Evolutionary conservation across 2,329 filamentous ascomycete genomes (phyloP).

Genomic region (Thermomyces lanuginosus): DNA sequence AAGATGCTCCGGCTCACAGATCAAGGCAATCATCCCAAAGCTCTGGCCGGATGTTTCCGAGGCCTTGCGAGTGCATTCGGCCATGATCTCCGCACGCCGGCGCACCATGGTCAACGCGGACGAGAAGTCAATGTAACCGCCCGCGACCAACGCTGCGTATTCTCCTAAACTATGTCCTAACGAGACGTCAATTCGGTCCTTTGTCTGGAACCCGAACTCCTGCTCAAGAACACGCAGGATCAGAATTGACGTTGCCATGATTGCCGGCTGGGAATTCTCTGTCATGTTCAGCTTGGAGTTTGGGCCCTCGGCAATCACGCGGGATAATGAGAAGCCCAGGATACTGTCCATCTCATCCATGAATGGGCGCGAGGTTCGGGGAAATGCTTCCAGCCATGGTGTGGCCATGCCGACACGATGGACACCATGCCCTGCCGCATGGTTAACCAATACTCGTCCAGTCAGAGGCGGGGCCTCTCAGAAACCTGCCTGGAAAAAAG

Average conservation of each 20-base stretch:
- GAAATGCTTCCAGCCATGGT: slow-evolving; percentile 77
- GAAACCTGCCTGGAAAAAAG: slow-evolving; percentile 30
- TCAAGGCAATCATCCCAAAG: slow-evolving; percentile 86
- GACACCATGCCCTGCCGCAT: slow-evolving; percentile 57
- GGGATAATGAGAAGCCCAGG: slow-evolving; percentile 57
- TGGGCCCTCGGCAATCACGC: slow-evolving; percentile 64
- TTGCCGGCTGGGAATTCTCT: slow-evolving; percentile 80
- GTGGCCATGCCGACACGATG: slow-evolving; percentile 76
- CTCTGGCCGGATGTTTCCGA: slow-evolving; percentile 54
- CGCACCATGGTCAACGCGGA: slow-evolving; percentile 66
- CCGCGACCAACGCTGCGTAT: slow-evolving; percentile 77
- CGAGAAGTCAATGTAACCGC: slow-evolving; percentile 59
- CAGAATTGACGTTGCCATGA: slow-evolving; percentile 85
- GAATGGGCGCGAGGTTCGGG: slow-evolving; percentile 55
- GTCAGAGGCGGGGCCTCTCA: background rate
- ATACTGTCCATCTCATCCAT: slow-evolving; percentile 72
- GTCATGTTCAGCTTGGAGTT: slow-evolving; percentile 63
- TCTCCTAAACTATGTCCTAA: slow-evolving; percentile 86
- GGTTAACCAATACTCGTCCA: slow-evolving; percentile 6
- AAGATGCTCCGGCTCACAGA: slow-evolving; percentile 71
- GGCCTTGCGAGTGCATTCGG: slow-evolving; percentile 53
- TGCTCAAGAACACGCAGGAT: slow-evolving; percentile 74
- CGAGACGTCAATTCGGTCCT: slow-evolving; percentile 59
- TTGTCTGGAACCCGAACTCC: slow-evolving; percentile 62
- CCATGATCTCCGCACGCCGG: slow-evolving; percentile 68